A percentile compares a stretch with the other conserved stretches of the same genome.
Conservation (phyloP, 2,329 filamentous ascomycete species). For the Aspergillus fructus region DNA sequence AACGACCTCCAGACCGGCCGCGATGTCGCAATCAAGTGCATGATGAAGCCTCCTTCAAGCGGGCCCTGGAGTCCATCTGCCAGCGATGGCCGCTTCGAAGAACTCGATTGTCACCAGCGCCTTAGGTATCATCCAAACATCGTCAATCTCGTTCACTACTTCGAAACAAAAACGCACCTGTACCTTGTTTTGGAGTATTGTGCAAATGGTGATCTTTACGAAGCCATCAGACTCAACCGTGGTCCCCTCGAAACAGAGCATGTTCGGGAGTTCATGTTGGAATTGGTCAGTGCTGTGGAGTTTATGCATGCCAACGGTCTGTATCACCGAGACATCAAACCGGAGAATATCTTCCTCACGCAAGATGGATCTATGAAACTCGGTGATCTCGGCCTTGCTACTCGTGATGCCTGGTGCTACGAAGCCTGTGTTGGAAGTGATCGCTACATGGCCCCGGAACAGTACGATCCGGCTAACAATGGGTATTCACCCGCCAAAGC, state of each 20-base stretch:
- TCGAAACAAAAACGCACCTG: conserved; percentile 85
- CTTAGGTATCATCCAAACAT: conserved; percentile 84
- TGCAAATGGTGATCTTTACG: conserved; percentile 91
- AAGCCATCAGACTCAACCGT: conserved; percentile 85
- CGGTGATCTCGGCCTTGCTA: conserved; percentile 92
- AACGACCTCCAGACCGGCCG: conserved; percentile 74
- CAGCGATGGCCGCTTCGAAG: conserved; percentile 69
- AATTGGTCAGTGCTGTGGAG: conserved; percentile 84
- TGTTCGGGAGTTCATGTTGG: conserved; percentile 94
- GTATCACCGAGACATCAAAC: conserved; percentile 98
- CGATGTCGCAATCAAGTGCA: conserved; percentile 90
- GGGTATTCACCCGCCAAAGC: conserved; percentile 93
- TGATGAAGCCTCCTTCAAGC: conserved; percentile 75
- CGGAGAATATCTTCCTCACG: conserved; percentile 96
- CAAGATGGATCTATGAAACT: conserved; percentile 89
- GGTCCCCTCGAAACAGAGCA: conserved; percentile 94
- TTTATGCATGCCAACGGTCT: conserved; percentile 89
- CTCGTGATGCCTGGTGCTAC: conserved; percentile 82
- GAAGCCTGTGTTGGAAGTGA: conserved; percentile 95
- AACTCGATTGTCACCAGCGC: conserved; percentile 69
- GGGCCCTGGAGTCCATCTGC: conserved; percentile 63
- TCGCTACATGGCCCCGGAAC: conserved; percentile 98
- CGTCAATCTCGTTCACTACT: conserved; percentile 86
- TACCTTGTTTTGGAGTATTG: conserved; percentile 97
- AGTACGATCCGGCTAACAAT: conserved; percentile 82